These are phyloP conservation scores for Melampsora larici-populina DNA, from an alignment of 1,284 basidiomycete species.

Conservation along the genomic window DNA sequence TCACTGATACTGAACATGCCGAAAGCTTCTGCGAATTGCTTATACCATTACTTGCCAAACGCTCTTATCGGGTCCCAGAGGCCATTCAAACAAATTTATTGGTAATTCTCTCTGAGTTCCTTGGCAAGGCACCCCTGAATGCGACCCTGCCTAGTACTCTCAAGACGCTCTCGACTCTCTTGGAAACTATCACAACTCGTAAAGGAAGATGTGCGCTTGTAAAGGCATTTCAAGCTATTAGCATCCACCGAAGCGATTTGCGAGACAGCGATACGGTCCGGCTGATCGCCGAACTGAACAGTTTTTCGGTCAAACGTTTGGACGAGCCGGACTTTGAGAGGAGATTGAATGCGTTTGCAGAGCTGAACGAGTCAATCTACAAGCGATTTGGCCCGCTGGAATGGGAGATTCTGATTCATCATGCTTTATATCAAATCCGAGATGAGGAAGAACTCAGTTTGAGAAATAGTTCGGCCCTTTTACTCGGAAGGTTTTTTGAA, in stretches of 20 bases:
- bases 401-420: slow-evolving; percentile 82
- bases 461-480: slow-evolving; percentile 73
- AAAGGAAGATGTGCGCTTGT: slow-evolving; percentile 68
- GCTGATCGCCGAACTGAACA: slow-evolving; percentile 72
- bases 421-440: slow-evolving; percentile 79
- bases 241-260: slow-evolving; percentile 61
- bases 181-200: slow-evolving; percentile 70
- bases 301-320: slow-evolving; percentile 74
- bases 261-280: slow-evolving; percentile 59
- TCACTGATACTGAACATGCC: slow-evolving; percentile 69
- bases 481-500: slow-evolving; percentile 71
- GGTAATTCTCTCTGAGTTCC: slow-evolving; percentile 68
- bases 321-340: slow-evolving; percentile 93
- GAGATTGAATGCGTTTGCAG: slow-evolving; percentile 72
- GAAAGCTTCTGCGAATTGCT: slow-evolving; percentile 71
- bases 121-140: slow-evolving; percentile 57
- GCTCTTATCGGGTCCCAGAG: slow-evolving; percentile 71
- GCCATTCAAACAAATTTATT: slow-evolving; percentile 82
- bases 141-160: slow-evolving; percentile 61
- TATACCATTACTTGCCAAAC: slow-evolving; percentile 74
- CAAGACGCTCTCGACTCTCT: slow-evolving; percentile 68
- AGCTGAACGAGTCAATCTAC: slow-evolving; percentile 67
- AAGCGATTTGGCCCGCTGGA: slow-evolving; percentile 60
- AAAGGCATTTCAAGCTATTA: slow-evolving; percentile 61
- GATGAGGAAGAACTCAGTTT: slow-evolving; percentile 86